Base-by-base conservation (phyloP, 2,329 filamentous ascomycete species). In the Stemphylium lycopersici region DNA sequence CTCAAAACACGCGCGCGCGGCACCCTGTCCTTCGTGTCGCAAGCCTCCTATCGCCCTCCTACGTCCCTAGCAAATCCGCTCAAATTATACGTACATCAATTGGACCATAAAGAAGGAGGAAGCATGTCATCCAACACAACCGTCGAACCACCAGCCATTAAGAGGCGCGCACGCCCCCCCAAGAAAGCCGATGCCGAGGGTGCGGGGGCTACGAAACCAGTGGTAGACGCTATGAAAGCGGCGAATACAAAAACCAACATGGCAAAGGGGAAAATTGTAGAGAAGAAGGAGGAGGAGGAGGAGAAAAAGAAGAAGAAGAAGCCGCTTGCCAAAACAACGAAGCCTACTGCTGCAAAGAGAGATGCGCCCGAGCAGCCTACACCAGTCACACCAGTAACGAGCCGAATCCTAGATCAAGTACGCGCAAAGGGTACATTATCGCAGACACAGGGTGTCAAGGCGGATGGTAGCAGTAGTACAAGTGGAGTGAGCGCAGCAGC, bases 131-230 rank as follows among this genome's bases (percentile, higher is more conserved):
- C 63, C 49, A 44, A 51, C 3, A 20, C 56, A 13, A 52, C 57
- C 1, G 42, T 56, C 22, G 60, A 64, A 37, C 51, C 65, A 18
- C 39, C 55, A 26, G 56, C 51, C 11, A 48, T 52, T 8, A 69
- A 68, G 58, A 73, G 73, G 57, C 70, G 71, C 56, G 70, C 69
- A 32, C 62, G 69, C 24, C 69, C 70, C 24, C 69, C 70, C 36
- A 73, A 65, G 61, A 75, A 74, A 49, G 65, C 66, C 24, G 66
- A 63, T 32, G 58, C 49, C 13, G 68, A 65, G 42, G 60, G 63
- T 32, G 58, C 50, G 22, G 50, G 37, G 47, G 26, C 26, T 29
- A 11, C 51, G 32, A 44, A 37, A 32, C 44, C 49, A 22, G 51
- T 40, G 8, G 54, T 43, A n/a, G 59, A 53, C 26, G 56, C 56